Conservation (phyloP, 768 basidiomycete species). For the Naematelia encephala region DNA sequence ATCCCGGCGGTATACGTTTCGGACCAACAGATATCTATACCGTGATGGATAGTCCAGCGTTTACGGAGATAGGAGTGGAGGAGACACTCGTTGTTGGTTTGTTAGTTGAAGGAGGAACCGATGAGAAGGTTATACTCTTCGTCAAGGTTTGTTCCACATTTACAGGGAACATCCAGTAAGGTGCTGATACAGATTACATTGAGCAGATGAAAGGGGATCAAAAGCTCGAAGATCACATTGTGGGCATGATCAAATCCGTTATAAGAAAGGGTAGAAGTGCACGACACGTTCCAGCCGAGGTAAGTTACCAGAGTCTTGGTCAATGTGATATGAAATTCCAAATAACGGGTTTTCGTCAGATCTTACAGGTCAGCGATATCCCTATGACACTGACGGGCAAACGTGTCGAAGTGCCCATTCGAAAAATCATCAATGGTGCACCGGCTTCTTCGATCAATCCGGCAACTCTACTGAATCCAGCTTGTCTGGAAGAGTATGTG, state of each 20-base stretch:
- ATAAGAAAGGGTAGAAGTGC: conserved; percentile 65
- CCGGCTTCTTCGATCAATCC: conserved; percentile 66
- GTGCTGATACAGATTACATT: neutral
- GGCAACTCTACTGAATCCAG: conserved; percentile 69
- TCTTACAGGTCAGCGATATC: conserved; percentile 67
- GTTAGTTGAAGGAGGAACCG: conserved; percentile 61
- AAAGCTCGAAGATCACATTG: conserved; percentile 57
- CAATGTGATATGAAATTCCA: too few species aligned
- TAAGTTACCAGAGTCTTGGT: too few species aligned
- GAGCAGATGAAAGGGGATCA: conserved; percentile 54
- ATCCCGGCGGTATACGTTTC: conserved; percentile 78
- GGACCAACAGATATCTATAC: conserved; percentile 78
- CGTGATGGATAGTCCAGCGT: conserved; percentile 66
- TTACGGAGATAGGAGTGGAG: conserved; percentile 53
- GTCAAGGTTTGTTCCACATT: conserved; percentile 55
- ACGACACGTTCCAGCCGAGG: conserved; percentile 71
- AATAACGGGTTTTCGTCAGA: conserved; percentile 57
- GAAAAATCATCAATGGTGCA: conserved; percentile 66
- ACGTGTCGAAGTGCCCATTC: conserved; percentile 59
- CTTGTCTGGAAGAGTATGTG: conserved; percentile 63
- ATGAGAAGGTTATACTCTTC: conserved; percentile 74
- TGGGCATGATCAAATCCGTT: conserved; percentile 60
- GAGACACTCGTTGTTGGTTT: conserved; percentile 73
- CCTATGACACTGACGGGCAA: conserved; percentile 80
- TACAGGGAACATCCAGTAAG: too few species aligned